phyloP scores from a whole-genome alignment of 805 yeast species.

The Saccharomycopsis lassenensis region DNA sequence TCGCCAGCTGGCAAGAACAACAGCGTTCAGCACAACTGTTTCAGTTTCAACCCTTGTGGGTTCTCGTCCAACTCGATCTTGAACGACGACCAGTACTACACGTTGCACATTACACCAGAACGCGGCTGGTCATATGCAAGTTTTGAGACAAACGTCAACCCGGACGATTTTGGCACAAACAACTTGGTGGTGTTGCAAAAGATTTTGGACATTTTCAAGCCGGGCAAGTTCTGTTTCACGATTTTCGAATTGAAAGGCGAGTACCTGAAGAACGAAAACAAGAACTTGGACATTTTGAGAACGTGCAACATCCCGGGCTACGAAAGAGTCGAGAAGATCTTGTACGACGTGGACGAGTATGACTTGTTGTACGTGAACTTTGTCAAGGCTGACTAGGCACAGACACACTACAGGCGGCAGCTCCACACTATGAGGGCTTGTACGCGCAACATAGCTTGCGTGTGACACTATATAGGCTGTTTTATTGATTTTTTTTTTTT shows the following conservation, averaged over 20 bases:
- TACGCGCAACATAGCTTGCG: too few species aligned
- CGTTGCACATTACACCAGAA: conserved; percentile 92
- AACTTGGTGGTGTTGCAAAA: conserved; percentile 46
- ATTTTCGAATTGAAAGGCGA: conserved; percentile 31
- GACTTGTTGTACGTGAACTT: conserved; percentile 62
- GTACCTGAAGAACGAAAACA: conserved; percentile 21
- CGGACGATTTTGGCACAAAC: conserved; percentile 27
- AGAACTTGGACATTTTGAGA: conserved; percentile 27
- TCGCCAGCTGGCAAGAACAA: conserved; percentile 22
- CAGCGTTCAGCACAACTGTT: conserved; percentile 62
- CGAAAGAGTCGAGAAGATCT: conserved; percentile 50
- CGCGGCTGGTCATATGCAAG: conserved; percentile 92
- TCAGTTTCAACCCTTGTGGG: conserved; percentile 90
- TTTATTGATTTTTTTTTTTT: too few species aligned
- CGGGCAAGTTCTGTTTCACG: conserved; percentile 62
- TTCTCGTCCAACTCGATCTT: conserved; percentile 79
- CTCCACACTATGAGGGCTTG: too few species aligned
- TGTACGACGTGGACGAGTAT: conserved; percentile 68
- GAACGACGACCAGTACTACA: conserved; percentile 55
- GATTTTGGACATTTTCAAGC: conserved; percentile 57
- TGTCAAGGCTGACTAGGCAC: conserved; percentile 25
- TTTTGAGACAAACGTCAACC: conserved; percentile 78
- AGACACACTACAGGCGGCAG: neutral
- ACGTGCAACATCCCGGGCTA: conserved; percentile 35
- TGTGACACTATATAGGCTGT: too few species aligned